phyloP scores from a whole-genome alignment of 2,329 filamentous ascomycete genomes.

The Sporothrix protearum region DNA sequence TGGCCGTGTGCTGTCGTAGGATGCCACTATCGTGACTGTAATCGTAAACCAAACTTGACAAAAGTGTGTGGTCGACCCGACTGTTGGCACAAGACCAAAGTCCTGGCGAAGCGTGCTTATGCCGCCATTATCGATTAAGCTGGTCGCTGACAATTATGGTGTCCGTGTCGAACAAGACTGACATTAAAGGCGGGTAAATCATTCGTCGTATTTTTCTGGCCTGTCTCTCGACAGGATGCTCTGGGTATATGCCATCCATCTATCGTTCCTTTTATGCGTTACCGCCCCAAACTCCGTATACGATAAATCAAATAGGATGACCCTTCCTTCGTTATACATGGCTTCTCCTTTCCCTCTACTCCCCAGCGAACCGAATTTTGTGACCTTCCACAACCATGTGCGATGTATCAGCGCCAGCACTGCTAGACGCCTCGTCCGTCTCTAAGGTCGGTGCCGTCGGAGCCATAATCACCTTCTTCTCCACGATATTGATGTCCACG shows the following conservation, averaged over 20 bases:
- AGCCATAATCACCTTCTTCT: constrained; percentile 45
- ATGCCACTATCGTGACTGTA: background rate
- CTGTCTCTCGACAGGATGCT: constrained; percentile 5
- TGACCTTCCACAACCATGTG: constrained; percentile 24
- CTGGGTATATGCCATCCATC: constrained; percentile 2
- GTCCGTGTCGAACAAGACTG: background rate
- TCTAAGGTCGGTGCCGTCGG: constrained; percentile 40
- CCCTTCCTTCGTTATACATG: background rate
- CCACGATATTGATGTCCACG: constrained; percentile 50
- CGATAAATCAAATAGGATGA: background rate
- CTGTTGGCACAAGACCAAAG: too few species aligned
- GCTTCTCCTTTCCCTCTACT: background rate
- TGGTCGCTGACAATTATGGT: background rate
- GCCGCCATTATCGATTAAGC: background rate
- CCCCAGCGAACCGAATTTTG: constrained; percentile 15
- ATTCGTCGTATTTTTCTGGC: background rate
- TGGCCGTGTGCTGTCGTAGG: constrained; percentile 31
- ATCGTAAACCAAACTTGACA: too few species aligned
- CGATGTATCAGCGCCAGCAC: background rate
- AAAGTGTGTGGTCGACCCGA: too few species aligned
- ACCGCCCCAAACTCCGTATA: constrained; percentile 11
- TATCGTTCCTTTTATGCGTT: background rate
- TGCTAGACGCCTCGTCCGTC: constrained; percentile 37
- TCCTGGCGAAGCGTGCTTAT: background rate
- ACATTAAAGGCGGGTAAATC: background rate